Evolutionary conservation across 306 rosid species (phyloP).

Genomic region (Cicer pinnatifidum): DNA sequence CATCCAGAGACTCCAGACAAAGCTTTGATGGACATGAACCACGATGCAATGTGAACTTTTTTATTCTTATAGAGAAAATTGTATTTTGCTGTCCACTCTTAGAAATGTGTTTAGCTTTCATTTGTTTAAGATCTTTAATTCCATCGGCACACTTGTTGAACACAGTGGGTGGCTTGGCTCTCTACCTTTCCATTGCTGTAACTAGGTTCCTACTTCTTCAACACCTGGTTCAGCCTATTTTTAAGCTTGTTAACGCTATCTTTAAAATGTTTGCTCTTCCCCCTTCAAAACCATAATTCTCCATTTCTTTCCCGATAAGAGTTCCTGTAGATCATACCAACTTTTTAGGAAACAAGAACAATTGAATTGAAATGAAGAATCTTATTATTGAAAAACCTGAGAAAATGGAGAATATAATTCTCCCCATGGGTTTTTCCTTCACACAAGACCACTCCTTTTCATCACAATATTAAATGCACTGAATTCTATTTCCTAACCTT

Average conservation of each 20-base stretch:
- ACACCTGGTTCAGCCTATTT: neutral
- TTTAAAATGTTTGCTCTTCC: neutral
- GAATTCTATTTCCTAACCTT: neutral
- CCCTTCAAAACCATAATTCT: neutral
- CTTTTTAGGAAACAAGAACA: neutral
- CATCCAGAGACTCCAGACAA: neutral
- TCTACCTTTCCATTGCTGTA: neutral
- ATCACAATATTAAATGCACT: neutral
- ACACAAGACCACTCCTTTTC: neutral
- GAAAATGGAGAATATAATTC: neutral
- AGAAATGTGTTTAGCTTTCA: neutral
- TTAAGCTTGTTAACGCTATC: neutral
- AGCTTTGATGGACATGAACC: neutral
- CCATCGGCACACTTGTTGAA: neutral
- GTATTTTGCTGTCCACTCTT: neutral
- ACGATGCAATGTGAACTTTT: neutral
- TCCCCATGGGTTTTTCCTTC: neutral
- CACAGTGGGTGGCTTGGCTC: neutral
- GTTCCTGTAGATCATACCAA: neutral
- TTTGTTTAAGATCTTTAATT: neutral
- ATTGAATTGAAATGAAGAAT: neutral
- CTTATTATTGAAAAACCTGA: neutral
- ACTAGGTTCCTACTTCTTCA: neutral
- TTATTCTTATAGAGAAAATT: too few relatives aligned
- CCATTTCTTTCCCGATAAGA: neutral